These are phyloP conservation scores for Sporothrix globosa DNA, from an alignment of 2,329 filamentous ascomycete species.

Conservation along the genomic window DNA sequence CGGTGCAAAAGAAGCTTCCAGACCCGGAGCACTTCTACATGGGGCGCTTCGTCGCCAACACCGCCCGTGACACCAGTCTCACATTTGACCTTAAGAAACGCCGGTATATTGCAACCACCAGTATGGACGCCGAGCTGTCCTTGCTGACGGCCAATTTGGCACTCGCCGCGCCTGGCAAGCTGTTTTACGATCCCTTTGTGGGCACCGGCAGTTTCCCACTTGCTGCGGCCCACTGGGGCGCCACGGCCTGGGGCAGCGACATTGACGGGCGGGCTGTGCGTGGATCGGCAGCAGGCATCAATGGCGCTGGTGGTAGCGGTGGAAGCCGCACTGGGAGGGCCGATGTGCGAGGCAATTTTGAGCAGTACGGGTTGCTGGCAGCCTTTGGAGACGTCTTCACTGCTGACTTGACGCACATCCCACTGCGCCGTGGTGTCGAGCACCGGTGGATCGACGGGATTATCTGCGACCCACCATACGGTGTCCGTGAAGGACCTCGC, in stretches of 20 bases:
- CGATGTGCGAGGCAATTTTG: constrained; percentile 71
- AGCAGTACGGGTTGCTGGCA: constrained; percentile 73
- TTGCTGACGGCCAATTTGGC: constrained; percentile 91
- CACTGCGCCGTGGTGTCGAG: constrained; percentile 55
- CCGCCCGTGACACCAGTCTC: constrained; percentile 67
- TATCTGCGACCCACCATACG: constrained; percentile 93
- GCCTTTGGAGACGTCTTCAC: constrained; percentile 78
- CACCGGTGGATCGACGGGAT: constrained; percentile 78
- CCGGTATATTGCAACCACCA: constrained; percentile 91
- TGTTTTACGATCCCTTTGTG: constrained; percentile 94
- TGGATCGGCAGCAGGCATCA: constrained; percentile 62
- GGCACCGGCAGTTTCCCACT: constrained; percentile 93
- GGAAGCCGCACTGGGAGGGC: constrained; percentile 40
- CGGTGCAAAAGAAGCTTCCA: constrained; percentile 51
- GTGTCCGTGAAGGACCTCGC: constrained; percentile 86
- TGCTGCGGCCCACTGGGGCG: constrained; percentile 88
- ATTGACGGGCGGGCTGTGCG: constrained; percentile 90
- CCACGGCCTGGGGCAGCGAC: constrained; percentile 81
- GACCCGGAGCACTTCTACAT: constrained; percentile 68
- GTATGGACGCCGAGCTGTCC: constrained; percentile 94
- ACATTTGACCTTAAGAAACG: constrained; percentile 91
- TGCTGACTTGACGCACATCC: constrained; percentile 85
- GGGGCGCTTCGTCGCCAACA: constrained; percentile 69
- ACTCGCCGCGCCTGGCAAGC: constrained; percentile 75
- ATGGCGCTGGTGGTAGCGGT: constrained; percentile 37